phyloP scores from a whole-genome alignment of 176 grass and related monocot genomes.

The Aegilops longissima region DNA sequence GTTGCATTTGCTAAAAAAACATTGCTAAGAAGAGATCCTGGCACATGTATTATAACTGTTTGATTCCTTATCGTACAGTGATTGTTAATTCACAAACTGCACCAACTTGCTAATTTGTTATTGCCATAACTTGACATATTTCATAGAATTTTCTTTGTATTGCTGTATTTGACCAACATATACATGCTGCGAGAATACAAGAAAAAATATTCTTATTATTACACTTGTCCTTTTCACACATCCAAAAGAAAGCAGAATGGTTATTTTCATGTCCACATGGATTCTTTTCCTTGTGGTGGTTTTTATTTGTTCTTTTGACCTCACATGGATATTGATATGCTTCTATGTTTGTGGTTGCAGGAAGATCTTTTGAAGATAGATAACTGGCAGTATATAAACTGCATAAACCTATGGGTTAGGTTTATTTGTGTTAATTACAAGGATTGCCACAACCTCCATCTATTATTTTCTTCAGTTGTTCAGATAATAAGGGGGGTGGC shows the following conservation, averaged over 20 bases:
- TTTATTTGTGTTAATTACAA: constrained; percentile 76
- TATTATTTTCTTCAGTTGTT: constrained; percentile 57
- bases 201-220: background rate
- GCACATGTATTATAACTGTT: background rate
- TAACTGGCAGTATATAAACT: constrained; percentile 89
- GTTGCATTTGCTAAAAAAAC: background rate
- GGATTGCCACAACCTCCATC: constrained; percentile 64
- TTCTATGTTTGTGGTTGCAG: constrained; percentile 50
- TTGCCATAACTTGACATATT: background rate
- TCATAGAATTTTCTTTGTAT: constrained; percentile 13
- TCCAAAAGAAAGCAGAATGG: background rate
- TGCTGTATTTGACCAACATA: background rate
- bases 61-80: background rate
- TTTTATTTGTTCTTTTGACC: constrained; percentile 21
- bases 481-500: constrained; percentile 71
- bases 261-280: background rate
- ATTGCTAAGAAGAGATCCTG: background rate
- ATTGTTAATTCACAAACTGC: background rate
- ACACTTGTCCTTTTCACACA: constrained; percentile 8
- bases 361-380: constrained; percentile 86
- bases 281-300: background rate
- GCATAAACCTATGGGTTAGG: constrained; percentile 81
- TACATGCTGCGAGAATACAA: background rate
- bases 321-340: constrained; percentile 9
- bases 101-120: constrained; percentile 2